Evolutionary conservation across 805 yeast species (phyloP).

Genomic region (Candida maesae): DNA sequence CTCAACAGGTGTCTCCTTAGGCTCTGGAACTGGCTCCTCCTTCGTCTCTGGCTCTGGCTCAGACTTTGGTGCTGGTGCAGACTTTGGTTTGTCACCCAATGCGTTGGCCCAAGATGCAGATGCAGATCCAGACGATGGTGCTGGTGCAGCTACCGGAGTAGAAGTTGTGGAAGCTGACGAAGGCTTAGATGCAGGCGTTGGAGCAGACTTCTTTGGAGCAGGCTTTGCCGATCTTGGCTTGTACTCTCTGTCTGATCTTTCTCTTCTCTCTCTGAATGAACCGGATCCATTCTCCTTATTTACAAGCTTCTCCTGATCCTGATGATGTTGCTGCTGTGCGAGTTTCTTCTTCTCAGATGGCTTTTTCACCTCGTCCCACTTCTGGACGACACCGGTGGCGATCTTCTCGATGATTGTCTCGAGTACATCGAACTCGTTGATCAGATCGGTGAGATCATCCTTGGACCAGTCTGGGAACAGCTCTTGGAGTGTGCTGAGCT

Average conservation of each 20-base stretch:
- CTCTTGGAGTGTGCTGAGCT: conserved; percentile 62
- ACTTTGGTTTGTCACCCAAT: conserved; percentile 23
- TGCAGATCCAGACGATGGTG: conserved; percentile 23
- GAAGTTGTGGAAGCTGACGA: conserved; percentile 8
- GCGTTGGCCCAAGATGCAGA: conserved; percentile 32
- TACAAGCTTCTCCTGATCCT: conserved; percentile 20
- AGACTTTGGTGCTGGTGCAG: conserved; percentile 1
- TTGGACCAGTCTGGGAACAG: conserved; percentile 93
- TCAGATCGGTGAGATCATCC: conserved; percentile 74
- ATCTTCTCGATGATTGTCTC: conserved; percentile 83
- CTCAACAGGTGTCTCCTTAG: conserved; percentile 8
- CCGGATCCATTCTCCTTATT: conserved; percentile 19
- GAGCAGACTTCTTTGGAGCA: conserved; percentile 15
- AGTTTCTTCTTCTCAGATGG: conserved; percentile 53
- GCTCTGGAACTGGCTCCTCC: conserved; percentile 9
- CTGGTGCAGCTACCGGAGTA: conserved; percentile 13
- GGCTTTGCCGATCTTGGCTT: conserved; percentile 23
- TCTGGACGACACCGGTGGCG: conserved; percentile 82
- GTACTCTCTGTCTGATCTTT: conserved; percentile 12
- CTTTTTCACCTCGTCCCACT: conserved; percentile 91
- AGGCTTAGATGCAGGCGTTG: conserved; percentile 11
- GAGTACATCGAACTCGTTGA: conserved; percentile 72
- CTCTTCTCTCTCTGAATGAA: conserved; percentile 12
- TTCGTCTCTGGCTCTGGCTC: conserved; percentile 8
- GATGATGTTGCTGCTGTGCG: conserved; percentile 24